Conservation (phyloP, 2,329 filamentous ascomycete species). For the Tolypocladium tropicale region DNA sequence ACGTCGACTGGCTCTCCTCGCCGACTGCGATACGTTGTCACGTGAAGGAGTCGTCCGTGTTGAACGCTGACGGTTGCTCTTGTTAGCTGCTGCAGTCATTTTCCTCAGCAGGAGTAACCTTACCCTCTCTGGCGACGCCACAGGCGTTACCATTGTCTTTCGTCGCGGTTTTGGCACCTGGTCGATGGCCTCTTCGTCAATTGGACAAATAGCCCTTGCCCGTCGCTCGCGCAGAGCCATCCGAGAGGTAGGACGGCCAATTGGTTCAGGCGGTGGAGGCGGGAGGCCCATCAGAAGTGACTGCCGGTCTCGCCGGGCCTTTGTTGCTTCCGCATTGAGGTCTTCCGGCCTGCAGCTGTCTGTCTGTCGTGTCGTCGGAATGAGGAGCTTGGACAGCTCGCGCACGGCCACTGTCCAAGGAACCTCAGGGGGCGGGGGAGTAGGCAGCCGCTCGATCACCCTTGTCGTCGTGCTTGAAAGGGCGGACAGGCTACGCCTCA, state of each 20-base stretch:
- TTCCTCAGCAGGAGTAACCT: neutral
- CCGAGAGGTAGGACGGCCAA: constrained; percentile 40
- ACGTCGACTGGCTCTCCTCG: constrained; percentile 31
- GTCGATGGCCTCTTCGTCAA: constrained; percentile 30
- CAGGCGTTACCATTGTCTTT: constrained; percentile 48
- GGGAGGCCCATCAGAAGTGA: constrained; percentile 29
- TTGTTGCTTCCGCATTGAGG: constrained; percentile 57
- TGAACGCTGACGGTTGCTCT: constrained; percentile 14
- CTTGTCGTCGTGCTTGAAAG: constrained; percentile 24
- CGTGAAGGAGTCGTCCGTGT: constrained; percentile 20
- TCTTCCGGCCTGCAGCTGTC: constrained; percentile 71
- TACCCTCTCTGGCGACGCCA: constrained; percentile 18
- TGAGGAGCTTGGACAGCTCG: constrained; percentile 72
- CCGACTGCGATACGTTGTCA: constrained; percentile 13
- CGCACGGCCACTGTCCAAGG: constrained; percentile 77
- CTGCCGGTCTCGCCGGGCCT: constrained; percentile 55
- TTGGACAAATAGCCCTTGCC: constrained; percentile 42
- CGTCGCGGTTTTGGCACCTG: constrained; percentile 36
- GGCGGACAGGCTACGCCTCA: constrained; percentile 53
- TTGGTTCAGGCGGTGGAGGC: constrained; percentile 14
- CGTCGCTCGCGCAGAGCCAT: constrained; percentile 69
- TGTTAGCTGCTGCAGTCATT: neutral
- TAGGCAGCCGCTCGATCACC: constrained; percentile 30
- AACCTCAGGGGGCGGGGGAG: constrained; percentile 69
- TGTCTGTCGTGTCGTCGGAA: constrained; percentile 66